Evolutionary conservation across 2,329 filamentous ascomycete species (phyloP).

Genomic region (Colletotrichum trifolii): DNA sequence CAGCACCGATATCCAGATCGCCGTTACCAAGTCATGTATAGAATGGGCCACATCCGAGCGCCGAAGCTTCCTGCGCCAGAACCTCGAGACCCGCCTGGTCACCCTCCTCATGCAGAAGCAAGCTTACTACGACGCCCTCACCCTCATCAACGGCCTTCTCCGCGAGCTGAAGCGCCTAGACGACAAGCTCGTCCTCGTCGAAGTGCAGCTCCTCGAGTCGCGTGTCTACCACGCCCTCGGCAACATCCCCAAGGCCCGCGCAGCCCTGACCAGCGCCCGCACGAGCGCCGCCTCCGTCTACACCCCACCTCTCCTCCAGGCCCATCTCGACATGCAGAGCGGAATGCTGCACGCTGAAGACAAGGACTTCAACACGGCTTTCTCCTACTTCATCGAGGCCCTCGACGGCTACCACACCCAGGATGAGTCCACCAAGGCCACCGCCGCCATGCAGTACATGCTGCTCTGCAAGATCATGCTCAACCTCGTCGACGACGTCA

Average conservation of each 20-base stretch:
- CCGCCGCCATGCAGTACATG: constrained; percentile 99
- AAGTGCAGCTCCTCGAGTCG: constrained; percentile 97
- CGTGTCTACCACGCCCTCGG: constrained; percentile 97
- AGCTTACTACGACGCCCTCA: constrained; percentile 95
- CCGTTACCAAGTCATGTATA: constrained; percentile 98
- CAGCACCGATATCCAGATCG: constrained; percentile 92
- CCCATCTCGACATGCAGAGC: constrained; percentile 98
- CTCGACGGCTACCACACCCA: constrained; percentile 96
- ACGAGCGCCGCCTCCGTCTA: constrained; percentile 98
- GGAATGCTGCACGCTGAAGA: constrained; percentile 99
- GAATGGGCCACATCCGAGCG: constrained; percentile 97
- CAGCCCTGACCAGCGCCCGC: constrained; percentile 91
- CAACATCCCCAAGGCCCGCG: constrained; percentile 95
- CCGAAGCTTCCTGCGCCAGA: constrained; percentile 95
- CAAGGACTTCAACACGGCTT: constrained; percentile 98
- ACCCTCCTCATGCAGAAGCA: constrained; percentile 96
- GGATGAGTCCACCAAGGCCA: constrained; percentile 89
- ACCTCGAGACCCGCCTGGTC: constrained; percentile 93
- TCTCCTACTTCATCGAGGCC: constrained; percentile 99
- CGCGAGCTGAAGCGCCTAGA: constrained; percentile 97
- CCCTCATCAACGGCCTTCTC: constrained; percentile 94
- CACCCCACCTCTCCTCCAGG: constrained; percentile 93
- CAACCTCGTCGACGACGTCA: constrained; percentile 95
- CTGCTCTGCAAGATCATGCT: constrained; percentile 99
- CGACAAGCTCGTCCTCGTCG: constrained; percentile 97